Evolutionary conservation across 495 filamentous ascomycete genomes (phyloP).

Genomic region (Darksidea phi): DNA sequence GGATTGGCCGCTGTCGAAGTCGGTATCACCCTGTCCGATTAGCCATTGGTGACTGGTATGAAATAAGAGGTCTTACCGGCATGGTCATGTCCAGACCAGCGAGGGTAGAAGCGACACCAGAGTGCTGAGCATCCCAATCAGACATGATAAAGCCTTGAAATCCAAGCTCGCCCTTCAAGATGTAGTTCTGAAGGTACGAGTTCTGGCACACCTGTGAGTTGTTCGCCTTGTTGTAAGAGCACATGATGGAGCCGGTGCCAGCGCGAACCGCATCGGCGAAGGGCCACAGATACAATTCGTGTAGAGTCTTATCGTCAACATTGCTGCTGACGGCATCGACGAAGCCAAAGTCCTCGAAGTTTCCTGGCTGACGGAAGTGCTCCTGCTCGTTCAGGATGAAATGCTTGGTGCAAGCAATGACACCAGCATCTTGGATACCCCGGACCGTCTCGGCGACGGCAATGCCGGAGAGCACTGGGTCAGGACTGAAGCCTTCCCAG

Average conservation of each 20-base stretch:
- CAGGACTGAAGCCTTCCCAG: constrained; percentile 65
- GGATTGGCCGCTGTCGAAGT: constrained; percentile 67
- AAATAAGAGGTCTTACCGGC: constrained; percentile 49
- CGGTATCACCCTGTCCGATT: constrained; percentile 56
- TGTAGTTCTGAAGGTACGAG: constrained; percentile 72
- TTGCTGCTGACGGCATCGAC: constrained; percentile 78
- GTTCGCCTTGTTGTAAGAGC: constrained; percentile 85
- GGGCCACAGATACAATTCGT: constrained; percentile 92
- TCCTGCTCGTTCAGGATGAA: constrained; percentile 48
- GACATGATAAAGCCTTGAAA: constrained; percentile 78
- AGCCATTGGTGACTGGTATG: no score
- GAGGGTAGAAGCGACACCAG: constrained; percentile 71
- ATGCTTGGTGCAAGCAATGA: constrained; percentile 46
- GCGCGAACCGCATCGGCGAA: constrained; percentile 60
- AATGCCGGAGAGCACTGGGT: constrained; percentile 46
- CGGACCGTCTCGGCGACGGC: constrained; percentile 42
- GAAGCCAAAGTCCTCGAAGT: constrained; percentile 58
- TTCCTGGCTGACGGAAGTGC: constrained; percentile 67
- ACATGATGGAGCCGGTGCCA: constrained; percentile 63
- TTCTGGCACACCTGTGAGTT: constrained; percentile 69
- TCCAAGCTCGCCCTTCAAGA: constrained; percentile 87
- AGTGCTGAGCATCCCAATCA: constrained; percentile 62
- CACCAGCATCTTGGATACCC: constrained; percentile 46
- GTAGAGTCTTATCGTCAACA: constrained; percentile 89
- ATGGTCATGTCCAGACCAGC: constrained; percentile 95